phyloP scores from a whole-genome alignment of 371 early-diverging fungal species.

The Coemansia linderi region DNA sequence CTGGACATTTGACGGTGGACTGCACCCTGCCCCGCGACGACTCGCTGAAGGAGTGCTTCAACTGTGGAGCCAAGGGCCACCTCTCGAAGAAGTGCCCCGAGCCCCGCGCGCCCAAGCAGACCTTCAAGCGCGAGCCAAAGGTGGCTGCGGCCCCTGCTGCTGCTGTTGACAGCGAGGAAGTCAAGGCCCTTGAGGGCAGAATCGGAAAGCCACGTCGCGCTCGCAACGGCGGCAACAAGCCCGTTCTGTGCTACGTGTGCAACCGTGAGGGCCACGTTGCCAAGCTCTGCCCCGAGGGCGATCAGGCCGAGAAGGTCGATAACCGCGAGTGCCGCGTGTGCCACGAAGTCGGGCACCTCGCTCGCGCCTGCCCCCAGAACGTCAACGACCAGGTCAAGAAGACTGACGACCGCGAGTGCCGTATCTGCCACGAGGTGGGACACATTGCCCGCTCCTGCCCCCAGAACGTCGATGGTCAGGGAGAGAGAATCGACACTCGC shows the following conservation, averaged over 20 bases:
- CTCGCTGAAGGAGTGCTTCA: conserved; percentile 36
- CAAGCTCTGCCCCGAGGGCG: conserved; percentile 53
- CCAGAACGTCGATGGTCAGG: conserved; percentile 7
- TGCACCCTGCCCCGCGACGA: conserved; percentile 26
- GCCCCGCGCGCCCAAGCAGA: conserved; percentile 17
- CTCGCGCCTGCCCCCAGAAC: conserved; percentile 24
- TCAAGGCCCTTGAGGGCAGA: conserved; percentile 2
- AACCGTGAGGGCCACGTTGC: conserved; percentile 62
- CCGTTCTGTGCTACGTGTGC: conserved; percentile 57
- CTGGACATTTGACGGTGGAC: conserved; percentile 29
- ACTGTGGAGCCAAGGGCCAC: conserved; percentile 35
- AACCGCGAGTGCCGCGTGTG: conserved; percentile 33
- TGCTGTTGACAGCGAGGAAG: conserved; percentile 5
- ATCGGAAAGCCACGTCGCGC: conserved; percentile 1
- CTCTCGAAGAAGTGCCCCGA: conserved; percentile 26
- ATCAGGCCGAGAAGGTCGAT: neutral
- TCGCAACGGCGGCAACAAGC: conserved; percentile 25
- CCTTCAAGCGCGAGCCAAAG: neutral
- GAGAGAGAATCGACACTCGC: conserved; percentile 4
- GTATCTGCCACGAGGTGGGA: conserved; percentile 34
- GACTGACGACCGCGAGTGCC: conserved; percentile 13
- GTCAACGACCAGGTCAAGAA: conserved; percentile 2
- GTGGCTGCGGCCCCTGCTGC: conserved; percentile 5
- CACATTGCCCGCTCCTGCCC: conserved; percentile 32
- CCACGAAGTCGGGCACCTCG: conserved; percentile 29